These are phyloP conservation scores for Colletotrichum sp. DNA, from an alignment of 2,329 filamentous ascomycete genomes.

Conservation along the genomic window DNA sequence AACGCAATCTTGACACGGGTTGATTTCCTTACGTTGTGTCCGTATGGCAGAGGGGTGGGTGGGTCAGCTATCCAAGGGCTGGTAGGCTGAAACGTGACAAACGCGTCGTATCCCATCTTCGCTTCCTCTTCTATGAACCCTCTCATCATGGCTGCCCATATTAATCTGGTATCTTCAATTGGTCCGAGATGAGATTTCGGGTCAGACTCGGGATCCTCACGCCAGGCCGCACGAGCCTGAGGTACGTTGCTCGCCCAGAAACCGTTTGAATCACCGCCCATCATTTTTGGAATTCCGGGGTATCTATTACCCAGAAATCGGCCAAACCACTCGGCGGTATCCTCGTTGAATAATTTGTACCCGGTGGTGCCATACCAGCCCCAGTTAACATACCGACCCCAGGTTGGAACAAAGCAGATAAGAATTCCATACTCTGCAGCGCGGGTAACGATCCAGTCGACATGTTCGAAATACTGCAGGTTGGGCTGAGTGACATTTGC, in stretches of 20 bases:
- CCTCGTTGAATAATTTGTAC: neutral
- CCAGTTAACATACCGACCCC: neutral
- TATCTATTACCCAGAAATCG: neutral
- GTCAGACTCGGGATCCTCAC: neutral
- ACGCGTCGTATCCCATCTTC: neutral
- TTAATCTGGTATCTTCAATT: neutral
- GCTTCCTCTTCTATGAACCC: neutral
- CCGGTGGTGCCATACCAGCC: neutral
- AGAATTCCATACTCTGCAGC: neutral
- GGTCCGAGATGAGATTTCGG: neutral
- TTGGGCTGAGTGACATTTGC: neutral
- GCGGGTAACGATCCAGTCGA: neutral
- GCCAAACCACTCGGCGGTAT: neutral
- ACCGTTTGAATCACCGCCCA: neutral
- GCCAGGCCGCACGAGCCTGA: neutral
- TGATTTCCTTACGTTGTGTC: neutral
- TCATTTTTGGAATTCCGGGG: neutral
- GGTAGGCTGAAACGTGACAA: neutral
- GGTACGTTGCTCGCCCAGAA: neutral
- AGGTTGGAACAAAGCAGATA: neutral
- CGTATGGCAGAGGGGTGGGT: neutral
- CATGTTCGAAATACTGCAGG: neutral
- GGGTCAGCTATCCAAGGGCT: neutral
- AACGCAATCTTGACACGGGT: neutral
- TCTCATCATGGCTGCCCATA: neutral